Evolutionary conservation across 1,139 yeast genomes (phyloP).

Genomic region (Geotrichum fermentans): DNA sequence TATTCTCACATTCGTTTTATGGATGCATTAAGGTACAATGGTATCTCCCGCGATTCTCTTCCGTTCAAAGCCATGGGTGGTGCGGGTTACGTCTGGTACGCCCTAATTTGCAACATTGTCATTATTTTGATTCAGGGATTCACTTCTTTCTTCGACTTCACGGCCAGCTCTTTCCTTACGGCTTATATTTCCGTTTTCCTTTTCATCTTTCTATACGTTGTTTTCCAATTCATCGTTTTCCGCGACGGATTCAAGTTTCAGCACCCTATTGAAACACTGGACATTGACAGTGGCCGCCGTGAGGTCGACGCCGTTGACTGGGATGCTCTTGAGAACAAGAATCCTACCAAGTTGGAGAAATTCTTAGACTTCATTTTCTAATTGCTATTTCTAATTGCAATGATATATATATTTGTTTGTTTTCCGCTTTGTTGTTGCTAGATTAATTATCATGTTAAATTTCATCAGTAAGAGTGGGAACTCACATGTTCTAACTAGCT

Average conservation of each 20-base stretch:
- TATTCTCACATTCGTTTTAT: conserved; percentile 64
- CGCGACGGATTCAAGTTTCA: conserved; percentile 14
- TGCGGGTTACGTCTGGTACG: conserved; percentile 60
- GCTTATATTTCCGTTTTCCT: conserved; percentile 63
- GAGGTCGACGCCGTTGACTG: conserved; percentile 45
- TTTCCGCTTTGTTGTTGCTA: neutral
- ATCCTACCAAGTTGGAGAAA: conserved; percentile 8
- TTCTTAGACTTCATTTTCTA: conserved; percentile 18
- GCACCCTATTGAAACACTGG: conserved; percentile 57
- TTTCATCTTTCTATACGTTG: conserved; percentile 50
- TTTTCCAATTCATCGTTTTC: conserved; percentile 44
- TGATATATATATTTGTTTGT: neutral
- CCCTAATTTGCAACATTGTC: conserved; percentile 51
- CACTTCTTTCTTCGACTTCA: conserved; percentile 59
- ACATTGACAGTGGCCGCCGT: conserved; percentile 72
- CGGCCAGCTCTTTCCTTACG: conserved; percentile 54
- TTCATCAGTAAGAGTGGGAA: no score
- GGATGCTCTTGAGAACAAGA: conserved; percentile 26
- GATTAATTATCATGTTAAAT: neutral
- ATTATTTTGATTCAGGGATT: conserved; percentile 66
- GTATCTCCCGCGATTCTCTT: conserved; percentile 59
- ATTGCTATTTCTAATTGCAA: neutral
- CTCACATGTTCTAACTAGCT: no score
- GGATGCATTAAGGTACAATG: conserved; percentile 46
- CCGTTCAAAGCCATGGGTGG: conserved; percentile 72